phyloP scores from a whole-genome alignment of 495 filamentous ascomycete species.

The Neurospora sp. region DNA sequence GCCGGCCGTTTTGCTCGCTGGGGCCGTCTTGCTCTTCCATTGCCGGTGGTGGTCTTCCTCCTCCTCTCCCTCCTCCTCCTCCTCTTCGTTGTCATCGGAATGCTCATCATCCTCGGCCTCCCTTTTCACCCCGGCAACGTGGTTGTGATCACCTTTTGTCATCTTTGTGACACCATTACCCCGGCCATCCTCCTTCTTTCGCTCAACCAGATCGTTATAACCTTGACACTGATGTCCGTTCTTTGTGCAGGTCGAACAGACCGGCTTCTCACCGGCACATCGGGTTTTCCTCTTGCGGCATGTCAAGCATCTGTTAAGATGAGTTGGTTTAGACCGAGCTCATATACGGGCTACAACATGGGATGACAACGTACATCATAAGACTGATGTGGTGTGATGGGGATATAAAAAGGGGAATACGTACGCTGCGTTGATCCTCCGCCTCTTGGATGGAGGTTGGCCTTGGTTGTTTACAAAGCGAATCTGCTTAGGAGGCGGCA shows the following conservation, averaged over 20 bases:
- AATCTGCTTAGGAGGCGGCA: conserved; percentile 47
- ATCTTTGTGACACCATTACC: conserved; percentile 3
- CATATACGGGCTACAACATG: not conserved
- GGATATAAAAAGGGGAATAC: conserved; percentile 18
- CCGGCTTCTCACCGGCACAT: conserved; percentile 68
- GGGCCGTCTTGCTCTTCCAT: conserved; percentile 17
- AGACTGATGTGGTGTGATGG: not conserved
- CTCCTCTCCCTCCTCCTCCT: conserved; percentile 22
- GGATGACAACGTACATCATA: conserved; percentile 9
- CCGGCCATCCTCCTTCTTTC: conserved; percentile 26
- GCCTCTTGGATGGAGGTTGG: conserved; percentile 68
- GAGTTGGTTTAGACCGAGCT: conserved; percentile 18
- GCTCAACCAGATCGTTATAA: conserved; percentile 46
- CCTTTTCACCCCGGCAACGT: conserved; percentile 14
- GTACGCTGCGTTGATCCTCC: conserved; percentile 74
- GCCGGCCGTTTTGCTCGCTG: conserved; percentile 5
- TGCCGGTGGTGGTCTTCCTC: conserved; percentile 20
- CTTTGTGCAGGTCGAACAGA: conserved; percentile 65
- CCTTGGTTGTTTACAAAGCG: conserved; percentile 76
- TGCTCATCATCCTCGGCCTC: conserved; percentile 19
- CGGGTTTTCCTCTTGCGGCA: conserved; percentile 77
- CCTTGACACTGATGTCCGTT: conserved; percentile 64
- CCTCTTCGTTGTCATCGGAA: conserved; percentile 11
- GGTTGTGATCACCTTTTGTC: conserved; percentile 15
- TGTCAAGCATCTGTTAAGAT: conserved; percentile 52